A percentile compares a stretch with the other conserved stretches of the same genome.
These are phyloP conservation scores for Castanea mollissima DNA, from an alignment of 306 rosid genomes.

Conservation along the genomic window DNA sequence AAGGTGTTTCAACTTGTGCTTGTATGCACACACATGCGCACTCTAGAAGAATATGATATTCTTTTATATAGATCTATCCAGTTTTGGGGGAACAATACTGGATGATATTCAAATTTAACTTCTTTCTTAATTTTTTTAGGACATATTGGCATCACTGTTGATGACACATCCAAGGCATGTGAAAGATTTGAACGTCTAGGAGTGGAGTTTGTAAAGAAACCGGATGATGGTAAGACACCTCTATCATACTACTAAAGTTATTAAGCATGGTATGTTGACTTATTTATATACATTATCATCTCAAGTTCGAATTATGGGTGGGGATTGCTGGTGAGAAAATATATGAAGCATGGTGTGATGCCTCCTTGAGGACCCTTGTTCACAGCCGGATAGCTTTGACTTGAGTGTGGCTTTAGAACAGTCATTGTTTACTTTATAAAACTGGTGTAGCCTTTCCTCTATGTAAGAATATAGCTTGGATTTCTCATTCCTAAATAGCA, in stretches of 20 bases:
- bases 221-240: conserved; percentile 66
- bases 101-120: neutral
- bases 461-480: neutral
- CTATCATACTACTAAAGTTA: neutral
- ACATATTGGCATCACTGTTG: conserved; percentile 92
- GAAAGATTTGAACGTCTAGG: conserved; percentile 89
- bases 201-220: conserved; percentile 83
- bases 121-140: conserved; percentile 42
- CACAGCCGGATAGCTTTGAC: neutral
- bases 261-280: neutral
- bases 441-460: neutral
- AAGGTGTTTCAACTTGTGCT: neutral
- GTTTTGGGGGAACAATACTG: neutral
- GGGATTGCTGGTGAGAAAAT: neutral
- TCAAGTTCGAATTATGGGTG: neutral
- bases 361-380: too few relatives aligned
- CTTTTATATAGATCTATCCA: neutral
- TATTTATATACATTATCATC: neutral
- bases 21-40: neutral
- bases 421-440: neutral
- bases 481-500: neutral
- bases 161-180: conserved; percentile 88
- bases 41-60: neutral
- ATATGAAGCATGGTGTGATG: neutral
- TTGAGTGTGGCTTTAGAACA: neutral